Evolutionary conservation across 2,329 filamentous ascomycete species (phyloP), one percentile per base, ranked within the genome.

Genomic region (Fusarium paranaense): DNA sequence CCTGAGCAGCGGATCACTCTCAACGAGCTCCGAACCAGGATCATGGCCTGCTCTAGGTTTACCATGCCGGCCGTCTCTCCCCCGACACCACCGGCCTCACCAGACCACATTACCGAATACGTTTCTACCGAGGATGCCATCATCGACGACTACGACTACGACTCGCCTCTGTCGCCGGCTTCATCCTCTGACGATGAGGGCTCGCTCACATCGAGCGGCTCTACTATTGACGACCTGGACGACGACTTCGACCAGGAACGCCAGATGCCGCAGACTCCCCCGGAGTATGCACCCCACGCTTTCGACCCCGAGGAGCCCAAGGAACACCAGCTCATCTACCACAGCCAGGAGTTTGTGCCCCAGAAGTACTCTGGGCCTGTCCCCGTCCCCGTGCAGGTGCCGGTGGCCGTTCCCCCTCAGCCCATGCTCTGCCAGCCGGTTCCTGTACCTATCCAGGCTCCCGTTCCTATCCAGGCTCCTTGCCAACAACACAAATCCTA

Each of bases 1-100:
- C 95, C 97, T 66, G 89, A 91, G 78, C 91, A 94, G 81, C 90
- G 97, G 82, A 95, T 97, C 80, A 92, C 92, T 66, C 89, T 99
- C 73, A 85, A 90, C 65, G 94, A 98, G 84, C 89, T 99, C 65
- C 91, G 93, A 79, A 87, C 90, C 75, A 87, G 93, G 81, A 97
- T 98, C 81, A 82, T 93, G 78, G 88, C 90, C 72, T 98, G 95
- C 86, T 87, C 92, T 35, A 87, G 87, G 74, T 95, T 98, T 82
- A 97, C 93, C 68, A 86, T 83, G 57, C 87, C 80, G 74, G 47
- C 75, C 69, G 71, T 82, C 78, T 74, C 79, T n/a, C 77, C 85
- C 67, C 80, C 82, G 22, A 82, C 84, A 20, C 83, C 85, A 11
- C 83, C 86, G 58, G 81, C 81, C 30, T 85, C 86, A 42, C 85